Evolutionary conservation across 2,329 filamentous ascomycete genomes (phyloP).

Genomic region (Fusarium sp.): DNA sequence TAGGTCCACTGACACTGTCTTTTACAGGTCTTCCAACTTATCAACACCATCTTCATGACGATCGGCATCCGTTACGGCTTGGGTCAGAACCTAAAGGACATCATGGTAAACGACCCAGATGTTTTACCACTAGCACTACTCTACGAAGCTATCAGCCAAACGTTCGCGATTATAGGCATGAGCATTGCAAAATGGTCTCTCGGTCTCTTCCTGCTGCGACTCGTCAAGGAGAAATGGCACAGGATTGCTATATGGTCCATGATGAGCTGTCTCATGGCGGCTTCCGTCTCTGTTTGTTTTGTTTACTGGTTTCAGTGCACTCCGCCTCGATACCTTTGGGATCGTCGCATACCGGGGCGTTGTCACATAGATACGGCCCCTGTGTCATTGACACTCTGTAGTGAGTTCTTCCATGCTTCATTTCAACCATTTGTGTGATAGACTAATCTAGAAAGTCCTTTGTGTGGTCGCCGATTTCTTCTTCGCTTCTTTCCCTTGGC

Average conservation of each 20-base stretch:
- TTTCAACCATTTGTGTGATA: rapidly evolving
- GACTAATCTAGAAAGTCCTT: constrained; percentile 21
- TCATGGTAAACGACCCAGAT: constrained; percentile 35
- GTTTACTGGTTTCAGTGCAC: constrained; percentile 37
- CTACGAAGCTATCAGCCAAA: constrained; percentile 51
- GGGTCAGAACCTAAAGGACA: constrained; percentile 48
- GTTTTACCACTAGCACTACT: constrained; percentile 47
- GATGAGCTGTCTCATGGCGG: constrained; percentile 41
- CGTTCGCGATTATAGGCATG: constrained; percentile 56
- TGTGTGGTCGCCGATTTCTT: constrained; percentile 55
- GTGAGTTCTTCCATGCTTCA: constrained; percentile 1
- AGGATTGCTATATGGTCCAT: constrained; percentile 52
- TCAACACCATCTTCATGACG: constrained; percentile 52
- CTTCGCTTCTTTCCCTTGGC: constrained; percentile 58
- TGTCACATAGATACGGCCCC: constrained; percentile 39
- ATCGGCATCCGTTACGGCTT: constrained; percentile 52
- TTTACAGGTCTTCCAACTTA: constrained; percentile 43
- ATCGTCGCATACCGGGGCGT: constrained; percentile 30
- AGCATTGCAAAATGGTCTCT: constrained; percentile 55
- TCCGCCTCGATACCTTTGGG: constrained; percentile 40
- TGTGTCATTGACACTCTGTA: constrained; percentile 39
- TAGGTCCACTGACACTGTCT: background rate
- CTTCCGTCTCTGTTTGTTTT: constrained; percentile 32
- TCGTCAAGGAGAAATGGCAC: constrained; percentile 53
- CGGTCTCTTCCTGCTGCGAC: constrained; percentile 55